Evolutionary conservation across 2,329 filamentous ascomycete genomes (phyloP), one percentile per base, ranked within the genome.

Genomic region (Penicillium corylophilum): DNA sequence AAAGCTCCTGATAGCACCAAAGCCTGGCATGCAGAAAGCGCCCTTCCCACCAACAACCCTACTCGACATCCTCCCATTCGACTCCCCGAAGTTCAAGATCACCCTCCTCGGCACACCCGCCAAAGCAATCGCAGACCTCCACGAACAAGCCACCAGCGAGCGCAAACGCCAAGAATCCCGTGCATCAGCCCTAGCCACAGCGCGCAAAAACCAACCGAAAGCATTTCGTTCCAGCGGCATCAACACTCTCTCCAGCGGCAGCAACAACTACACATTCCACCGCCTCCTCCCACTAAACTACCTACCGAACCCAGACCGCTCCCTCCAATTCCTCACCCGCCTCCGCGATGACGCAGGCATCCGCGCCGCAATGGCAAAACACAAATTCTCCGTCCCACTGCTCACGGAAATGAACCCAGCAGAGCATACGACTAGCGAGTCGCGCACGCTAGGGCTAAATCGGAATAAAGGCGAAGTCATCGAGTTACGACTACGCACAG

Each of bases 381-480:
- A 96, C 75, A 82, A 85, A 57, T 96, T 95, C 76, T 83, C 81
- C 18, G 94, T 99, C 1, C 87, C 87, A 0, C 73, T 97, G 3
- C 79, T 99, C 23, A 96, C 92, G 0, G 94, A 99, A 73, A 97
- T 99, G 93, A 89, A 99, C 63, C 94, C 94, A 0, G 79, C 86
- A 0, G 81, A 86, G 60, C 85, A 96, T 71, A 96, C 92, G 0
- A 89, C 83, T 3, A 87, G 89, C 64, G 87, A 94, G n/a, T 85
- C 85, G 44, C 82, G 90, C 40, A 92, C 89, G 1, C 74, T 97
- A 0, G 94, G 94, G 0, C 71, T 97, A 36, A 99, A 99, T 68
- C 79, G 90, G 10, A 96, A 97, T 67, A 73, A 79, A 2, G 94
- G 94, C 54, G 88, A 96, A 70, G 89, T 90, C 1, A 96, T 99